These are phyloP conservation scores for Fraxinus quadrangulata DNA, from an alignment of 257 asterid species.

Conservation along the genomic window DNA sequence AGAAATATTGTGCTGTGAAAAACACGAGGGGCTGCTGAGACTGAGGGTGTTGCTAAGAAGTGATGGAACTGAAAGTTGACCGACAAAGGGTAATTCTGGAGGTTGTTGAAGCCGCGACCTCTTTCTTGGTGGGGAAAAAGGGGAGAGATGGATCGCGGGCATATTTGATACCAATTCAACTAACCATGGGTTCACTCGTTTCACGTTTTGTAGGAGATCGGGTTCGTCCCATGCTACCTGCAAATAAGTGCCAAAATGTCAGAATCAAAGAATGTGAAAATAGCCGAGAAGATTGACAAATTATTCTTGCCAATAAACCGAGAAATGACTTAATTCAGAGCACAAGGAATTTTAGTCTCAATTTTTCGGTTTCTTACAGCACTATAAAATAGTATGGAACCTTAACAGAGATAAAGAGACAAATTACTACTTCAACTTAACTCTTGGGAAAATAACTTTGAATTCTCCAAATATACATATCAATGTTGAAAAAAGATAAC, in stretches of 20 bases:
- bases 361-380: no score
- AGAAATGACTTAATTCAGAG: neutral
- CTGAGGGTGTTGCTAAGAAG: constrained; percentile 55
- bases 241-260: constrained; percentile 7
- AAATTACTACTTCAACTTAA: neutral
- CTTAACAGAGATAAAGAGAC: no score
- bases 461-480: no score
- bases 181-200: constrained; percentile 78
- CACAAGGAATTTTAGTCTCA: neutral
- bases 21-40: constrained; percentile 73
- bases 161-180: constrained; percentile 67
- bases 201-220: constrained; percentile 75
- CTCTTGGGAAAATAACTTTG: neutral
- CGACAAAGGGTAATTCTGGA: constrained; percentile 48
- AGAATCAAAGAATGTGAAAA: neutral
- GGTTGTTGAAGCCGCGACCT: constrained; percentile 62
- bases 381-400: no score
- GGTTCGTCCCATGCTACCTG: constrained; percentile 88
- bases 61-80: constrained; percentile 41
- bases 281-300: neutral
- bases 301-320: neutral
- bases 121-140: constrained; percentile 70
- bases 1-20: constrained; percentile 55
- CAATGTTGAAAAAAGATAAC: no score
- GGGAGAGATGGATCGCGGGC: constrained; percentile 53